Base-by-base conservation (phyloP, 1,139 yeast genomes). In the Kodamaea plutei region DNA sequence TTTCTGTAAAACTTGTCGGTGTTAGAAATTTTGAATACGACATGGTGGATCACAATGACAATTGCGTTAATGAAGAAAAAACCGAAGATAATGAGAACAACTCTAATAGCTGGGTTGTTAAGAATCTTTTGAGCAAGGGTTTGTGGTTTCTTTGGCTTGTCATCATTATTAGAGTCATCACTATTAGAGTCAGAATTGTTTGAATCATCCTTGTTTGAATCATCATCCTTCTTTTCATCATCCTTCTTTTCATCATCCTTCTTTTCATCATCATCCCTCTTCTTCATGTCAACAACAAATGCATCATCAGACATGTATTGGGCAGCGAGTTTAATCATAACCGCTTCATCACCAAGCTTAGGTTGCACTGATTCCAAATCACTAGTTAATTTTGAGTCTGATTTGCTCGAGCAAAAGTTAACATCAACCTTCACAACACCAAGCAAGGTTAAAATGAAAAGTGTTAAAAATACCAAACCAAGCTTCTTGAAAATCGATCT, bases 1-100 rank as follows among this genome's bases (percentile, higher is more conserved):
- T 55, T 54, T 31, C 64, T 45, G 38, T 64, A 64, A 6, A 58
- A 45, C 36, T 58, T 58, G 21, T 51, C 56, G 2, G 56, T 45
- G 28, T 54, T 48, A n/a, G 61, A 47, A 6, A 55, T 42, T 29
- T 51, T 48, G 41, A 52, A 45, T 39, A 54, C 61, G 15, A 64
- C 35, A 34, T 64, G 71, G 37, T 64, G 70, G 25, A 64, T 43
- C 19, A 51, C 41, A 23, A 64, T 64, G 20, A 61, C 65, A 18
- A 61, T 17, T 52, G 62, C 48, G 35, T 64, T 64, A 14, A 64
- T 38, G 14, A 60, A 31, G 9, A 61, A 38, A 18, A 64, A 47
- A 2, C 55, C 69, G 12, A 44, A 53, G 15, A 63, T 43, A 8
- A 52, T 68, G 34, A 64, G 47, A 13, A 52, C 51, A 21, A 63